Evolutionary conservation across 2,329 filamentous ascomycete genomes (phyloP).

Genomic region (Blumeria hordei): DNA sequence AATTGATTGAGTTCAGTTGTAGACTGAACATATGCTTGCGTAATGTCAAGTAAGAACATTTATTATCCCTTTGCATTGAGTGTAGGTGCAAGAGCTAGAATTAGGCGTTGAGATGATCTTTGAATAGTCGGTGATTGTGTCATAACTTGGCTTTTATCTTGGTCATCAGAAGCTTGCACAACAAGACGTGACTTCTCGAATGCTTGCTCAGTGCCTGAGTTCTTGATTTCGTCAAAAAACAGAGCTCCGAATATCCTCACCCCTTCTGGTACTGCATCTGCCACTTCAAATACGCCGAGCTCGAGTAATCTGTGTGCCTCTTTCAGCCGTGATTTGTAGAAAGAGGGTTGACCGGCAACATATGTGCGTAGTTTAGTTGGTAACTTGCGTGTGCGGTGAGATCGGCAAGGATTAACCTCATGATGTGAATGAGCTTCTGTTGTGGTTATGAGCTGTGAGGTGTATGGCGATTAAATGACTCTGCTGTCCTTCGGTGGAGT

Average conservation of each 20-base stretch:
- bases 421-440: too few species aligned
- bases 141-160: neutral
- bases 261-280: neutral
- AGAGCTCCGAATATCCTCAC: slow-evolving; percentile 2
- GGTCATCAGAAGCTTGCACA: slow-evolving; percentile 5
- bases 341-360: neutral
- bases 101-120: slow-evolving; percentile 2
- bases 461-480: too few species aligned
- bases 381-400: neutral
- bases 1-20: slow-evolving; percentile 2
- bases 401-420: too few species aligned
- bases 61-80: too few species aligned
- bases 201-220: neutral
- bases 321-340: neutral
- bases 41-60: slow-evolving; percentile 1
- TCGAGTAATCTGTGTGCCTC: neutral
- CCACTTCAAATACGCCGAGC: neutral
- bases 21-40: slow-evolving; percentile 4
- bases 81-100: neutral
- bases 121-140: slow-evolving; percentile 6
- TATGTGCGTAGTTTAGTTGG: neutral
- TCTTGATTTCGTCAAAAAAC: slow-evolving; percentile 5
- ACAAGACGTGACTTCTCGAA: slow-evolving; percentile 6
- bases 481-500: too few species aligned
- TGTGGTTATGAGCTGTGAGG: too few species aligned